Evolutionary conservation across 2,329 filamentous ascomycete species (phyloP).

Genomic region (Hypoxylon sp.): DNA sequence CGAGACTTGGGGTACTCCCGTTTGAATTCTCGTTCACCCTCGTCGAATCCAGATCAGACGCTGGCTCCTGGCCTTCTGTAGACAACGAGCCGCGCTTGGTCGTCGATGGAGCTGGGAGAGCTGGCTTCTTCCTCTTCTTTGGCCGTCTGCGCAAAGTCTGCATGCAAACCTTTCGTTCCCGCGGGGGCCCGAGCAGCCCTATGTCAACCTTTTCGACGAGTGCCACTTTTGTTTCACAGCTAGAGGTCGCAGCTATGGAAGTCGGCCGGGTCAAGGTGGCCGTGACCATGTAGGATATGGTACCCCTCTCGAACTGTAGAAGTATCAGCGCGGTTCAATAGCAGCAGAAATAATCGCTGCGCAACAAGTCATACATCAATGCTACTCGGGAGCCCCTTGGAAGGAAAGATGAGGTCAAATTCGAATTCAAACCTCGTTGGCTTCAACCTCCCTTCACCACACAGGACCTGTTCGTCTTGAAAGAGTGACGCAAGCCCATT

Average conservation of each 20-base stretch:
- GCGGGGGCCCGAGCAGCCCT: conserved; percentile 79
- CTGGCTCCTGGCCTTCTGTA: conserved; percentile 59
- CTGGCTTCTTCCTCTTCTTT: conserved; percentile 71
- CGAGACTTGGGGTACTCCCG: conserved; percentile 59
- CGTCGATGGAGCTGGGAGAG: conserved; percentile 61
- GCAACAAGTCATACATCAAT: conserved; percentile 80
- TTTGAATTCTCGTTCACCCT: conserved; percentile 58
- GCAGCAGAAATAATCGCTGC: conserved; percentile 4
- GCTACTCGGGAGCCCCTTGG: conserved; percentile 84
- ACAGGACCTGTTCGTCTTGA: conserved; percentile 84
- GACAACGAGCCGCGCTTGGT: conserved; percentile 53
- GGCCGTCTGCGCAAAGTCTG: conserved; percentile 85
- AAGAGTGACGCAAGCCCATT: conserved; percentile 87
- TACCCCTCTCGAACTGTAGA: conserved; percentile 90
- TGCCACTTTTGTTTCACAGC: conserved; percentile 85
- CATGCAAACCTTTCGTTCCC: conserved; percentile 85
- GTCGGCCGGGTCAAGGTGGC: conserved; percentile 91
- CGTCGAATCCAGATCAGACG: conserved; percentile 58
- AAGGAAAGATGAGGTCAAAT: conserved; percentile 79
- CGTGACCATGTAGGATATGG: conserved; percentile 91
- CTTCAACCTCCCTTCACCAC: conserved; percentile 82
- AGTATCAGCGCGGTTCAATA: conserved; percentile 26
- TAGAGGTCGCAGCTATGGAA: conserved; percentile 83
- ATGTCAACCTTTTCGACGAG: conserved; percentile 89
- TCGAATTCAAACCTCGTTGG: conserved; percentile 85